phyloP scores from a whole-genome alignment of 2,329 filamentous ascomycete genomes.

The Aureobasidium pullulans region DNA sequence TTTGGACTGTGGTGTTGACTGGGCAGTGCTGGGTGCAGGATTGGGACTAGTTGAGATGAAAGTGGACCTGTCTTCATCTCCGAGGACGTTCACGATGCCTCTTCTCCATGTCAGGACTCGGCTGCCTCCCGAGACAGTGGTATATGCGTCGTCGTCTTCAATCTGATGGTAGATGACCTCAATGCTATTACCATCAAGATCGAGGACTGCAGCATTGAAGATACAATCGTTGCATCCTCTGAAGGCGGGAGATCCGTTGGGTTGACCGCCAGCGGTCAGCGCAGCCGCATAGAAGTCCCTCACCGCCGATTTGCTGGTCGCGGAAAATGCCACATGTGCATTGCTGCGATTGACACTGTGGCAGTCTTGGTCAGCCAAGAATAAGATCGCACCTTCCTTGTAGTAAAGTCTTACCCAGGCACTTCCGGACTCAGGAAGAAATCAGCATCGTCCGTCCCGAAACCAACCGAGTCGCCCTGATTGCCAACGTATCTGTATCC shows the following conservation, averaged over 20 bases:
- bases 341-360: conserved; percentile 43
- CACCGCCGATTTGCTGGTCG: conserved; percentile 57
- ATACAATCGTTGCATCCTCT: conserved; percentile 48
- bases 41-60: not conserved
- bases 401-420: not conserved
- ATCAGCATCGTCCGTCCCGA: conserved; percentile 53
- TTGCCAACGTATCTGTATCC: conserved; percentile 65
- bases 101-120: conserved; percentile 40
- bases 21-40: conserved; percentile 7
- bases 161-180: conserved; percentile 60
- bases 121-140: conserved; percentile 23
- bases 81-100: conserved; percentile 23
- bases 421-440: conserved; percentile 56
- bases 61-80: conserved; percentile 21
- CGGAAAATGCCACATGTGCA: conserved; percentile 61
- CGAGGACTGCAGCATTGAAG: conserved; percentile 59
- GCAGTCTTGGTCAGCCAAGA: not conserved
- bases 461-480: conserved; percentile 53
- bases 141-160: conserved; percentile 27
- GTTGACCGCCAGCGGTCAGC: conserved; percentile 55
- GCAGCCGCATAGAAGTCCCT: conserved; percentile 65
- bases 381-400: not conserved
- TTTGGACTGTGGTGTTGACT: not conserved
- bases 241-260: conserved; percentile 49
- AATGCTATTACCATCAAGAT: conserved; percentile 78